Percentiles rank a stretch among this genome's conserved stretches.
Conservation (phyloP, 805 yeast species). For the Barnettozyma vustinii region DNA sequence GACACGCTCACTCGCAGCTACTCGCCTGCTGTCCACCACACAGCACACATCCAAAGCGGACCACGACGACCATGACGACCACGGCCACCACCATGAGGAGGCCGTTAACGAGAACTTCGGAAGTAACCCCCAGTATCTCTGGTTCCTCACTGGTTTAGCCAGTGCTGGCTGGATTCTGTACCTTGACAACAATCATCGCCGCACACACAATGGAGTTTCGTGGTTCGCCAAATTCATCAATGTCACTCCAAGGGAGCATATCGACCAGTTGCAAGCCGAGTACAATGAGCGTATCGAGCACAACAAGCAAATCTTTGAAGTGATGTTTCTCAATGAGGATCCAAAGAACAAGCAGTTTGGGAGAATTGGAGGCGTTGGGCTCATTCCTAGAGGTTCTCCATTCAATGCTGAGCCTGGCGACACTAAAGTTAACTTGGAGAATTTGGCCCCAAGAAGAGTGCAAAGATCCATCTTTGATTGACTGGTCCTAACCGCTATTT, state of each 20-base stretch:
- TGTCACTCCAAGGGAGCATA: slow-evolving; percentile 1
- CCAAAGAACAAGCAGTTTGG: slow-evolving; percentile 1
- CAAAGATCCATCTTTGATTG: slow-evolving; percentile 10
- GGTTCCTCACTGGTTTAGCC: not conserved
- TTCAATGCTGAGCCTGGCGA: slow-evolving; percentile 10
- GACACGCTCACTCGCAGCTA: not conserved
- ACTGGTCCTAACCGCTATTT: not conserved
- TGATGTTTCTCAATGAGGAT: slow-evolving; percentile 1
- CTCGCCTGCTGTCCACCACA: not conserved
- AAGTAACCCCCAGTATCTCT: slow-evolving; percentile 2
- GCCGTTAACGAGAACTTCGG: slow-evolving; percentile 1
- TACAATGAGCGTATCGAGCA: slow-evolving; percentile 5
- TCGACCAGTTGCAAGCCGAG: not conserved
- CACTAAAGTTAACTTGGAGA: slow-evolving; percentile 5
- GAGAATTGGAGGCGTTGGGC: slow-evolving; percentile 2
- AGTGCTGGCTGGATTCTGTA: not conserved
- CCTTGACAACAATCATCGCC: slow-evolving; percentile 1
- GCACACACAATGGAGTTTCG: not conserved
- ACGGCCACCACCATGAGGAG: slow-evolving; percentile 4
- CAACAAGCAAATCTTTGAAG: slow-evolving; percentile 6
- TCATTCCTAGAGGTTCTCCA: slow-evolving; percentile 11
- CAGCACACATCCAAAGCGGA: not conserved
- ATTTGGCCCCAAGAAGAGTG: slow-evolving; percentile 9
- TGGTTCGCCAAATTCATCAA: slow-evolving; percentile 5
- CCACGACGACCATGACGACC: not conserved